Evolutionary conservation across 306 rosid species (phyloP), one percentile per base, ranked within the genome.

Genomic region (Abrus pulchellus): DNA sequence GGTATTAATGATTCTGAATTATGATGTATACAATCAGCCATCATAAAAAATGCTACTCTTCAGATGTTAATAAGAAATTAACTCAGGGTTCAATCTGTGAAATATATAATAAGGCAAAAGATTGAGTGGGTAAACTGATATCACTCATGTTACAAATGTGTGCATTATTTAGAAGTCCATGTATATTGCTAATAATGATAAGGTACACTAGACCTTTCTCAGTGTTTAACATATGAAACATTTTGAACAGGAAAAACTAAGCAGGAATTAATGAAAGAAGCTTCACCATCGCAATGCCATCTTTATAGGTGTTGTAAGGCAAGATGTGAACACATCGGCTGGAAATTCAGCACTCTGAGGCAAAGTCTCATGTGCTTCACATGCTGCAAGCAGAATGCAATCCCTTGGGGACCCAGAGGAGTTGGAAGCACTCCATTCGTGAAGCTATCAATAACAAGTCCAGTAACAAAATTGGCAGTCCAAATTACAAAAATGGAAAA

Each of bases 341-440:
- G 98, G 99, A 86, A 96, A 96, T 83, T 96, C 99, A 77, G 90
- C 93, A 91, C 97, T 96, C 83, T 93, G 98, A 10, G 99, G 99
- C 76, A 96, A 97, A 72, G 98, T 93, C 80, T 96, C 99, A 1
- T 96, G 98, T 43, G 97, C 90, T 88, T 93, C 98, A 87, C 99
- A 93, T 48, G 99, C 97, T 6, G 98, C 99, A 85, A 96, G 99
- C 78, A 96, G 84, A 80, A 96, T 96, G 84, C 98, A 93, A 88
- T 96, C 99, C 88, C 97, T 90, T 60, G 94, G 47, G 69, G 97
- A 71, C 75, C 96, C 97, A 53, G 94, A 74, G 13, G 94, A 60
- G 87, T 89, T 87, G 74, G 97, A 79, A 69, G 93, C 84, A 87
- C 83, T 83, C 90, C 89, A 88, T 56, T 96, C 94, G 70, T 89